Conservation (phyloP, 148 eudicot genomes). For the Mesembryanthemum crystallinum region DNA sequence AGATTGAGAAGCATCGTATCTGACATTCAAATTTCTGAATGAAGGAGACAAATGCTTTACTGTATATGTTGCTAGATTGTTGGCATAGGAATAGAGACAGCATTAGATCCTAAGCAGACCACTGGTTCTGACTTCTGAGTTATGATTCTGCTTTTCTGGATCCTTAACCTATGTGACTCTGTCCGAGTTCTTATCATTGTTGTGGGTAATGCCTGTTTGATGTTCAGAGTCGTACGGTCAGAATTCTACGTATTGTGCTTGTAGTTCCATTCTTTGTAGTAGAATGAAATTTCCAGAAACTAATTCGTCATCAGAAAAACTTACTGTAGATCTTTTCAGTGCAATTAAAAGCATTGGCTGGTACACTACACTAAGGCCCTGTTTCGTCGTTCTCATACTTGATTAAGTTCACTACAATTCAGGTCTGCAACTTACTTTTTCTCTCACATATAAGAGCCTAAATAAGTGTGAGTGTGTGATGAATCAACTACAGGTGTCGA, state of each 20-base stretch:
- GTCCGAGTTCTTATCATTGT: neutral
- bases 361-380: neutral
- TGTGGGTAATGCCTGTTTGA: neutral
- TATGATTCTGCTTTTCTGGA: neutral
- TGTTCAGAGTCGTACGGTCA: neutral
- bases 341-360: neutral
- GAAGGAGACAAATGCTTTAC: neutral
- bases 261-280: neutral
- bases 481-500: constrained; percentile 50
- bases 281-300: neutral
- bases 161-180: neutral
- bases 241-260: neutral
- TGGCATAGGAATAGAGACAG: neutral
- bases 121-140: neutral
- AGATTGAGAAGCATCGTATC: neutral
- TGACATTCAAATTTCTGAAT: neutral
- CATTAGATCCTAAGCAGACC: neutral
- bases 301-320: neutral
- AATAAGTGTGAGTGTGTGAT: neutral
- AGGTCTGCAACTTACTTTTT: too few relatives aligned
- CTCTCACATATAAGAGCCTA: too few relatives aligned
- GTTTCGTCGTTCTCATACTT: too few relatives aligned
- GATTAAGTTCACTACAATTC: too few relatives aligned
- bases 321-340: neutral
- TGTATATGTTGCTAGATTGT: neutral